Conservation (phyloP, 129 eudicot genomes). For the Chrysanthemum lavandulifolium region DNA sequence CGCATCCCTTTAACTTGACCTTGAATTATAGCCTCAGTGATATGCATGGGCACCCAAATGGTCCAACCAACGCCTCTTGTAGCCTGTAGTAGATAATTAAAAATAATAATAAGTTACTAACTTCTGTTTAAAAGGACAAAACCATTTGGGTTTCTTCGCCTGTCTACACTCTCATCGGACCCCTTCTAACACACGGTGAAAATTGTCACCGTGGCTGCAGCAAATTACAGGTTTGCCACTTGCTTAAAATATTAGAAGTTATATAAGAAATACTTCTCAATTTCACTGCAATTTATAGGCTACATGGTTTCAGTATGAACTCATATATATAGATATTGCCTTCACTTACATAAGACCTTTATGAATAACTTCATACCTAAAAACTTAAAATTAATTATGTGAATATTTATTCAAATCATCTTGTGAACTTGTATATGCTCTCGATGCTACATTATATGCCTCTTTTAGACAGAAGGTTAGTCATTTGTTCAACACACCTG, state of each 20-base stretch:
- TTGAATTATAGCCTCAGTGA: too few relatives aligned
- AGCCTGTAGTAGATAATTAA: too few relatives aligned
- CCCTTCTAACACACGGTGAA: too few relatives aligned
- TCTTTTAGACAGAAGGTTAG: background rate
- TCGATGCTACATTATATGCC: background rate
- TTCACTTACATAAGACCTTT: background rate
- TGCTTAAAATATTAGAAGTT: background rate
- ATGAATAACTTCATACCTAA: background rate
- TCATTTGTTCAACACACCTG: background rate
- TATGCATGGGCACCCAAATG: too few relatives aligned
- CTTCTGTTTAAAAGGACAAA: too few relatives aligned
- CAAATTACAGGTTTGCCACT: constrained; percentile 8
- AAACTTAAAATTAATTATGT: background rate
- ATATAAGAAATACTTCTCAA: background rate
- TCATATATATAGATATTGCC: background rate
- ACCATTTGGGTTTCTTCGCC: background rate
- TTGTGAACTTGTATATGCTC: background rate
- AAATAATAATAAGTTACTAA: too few relatives aligned
- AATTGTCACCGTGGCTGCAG: too few relatives aligned
- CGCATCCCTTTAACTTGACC: too few relatives aligned
- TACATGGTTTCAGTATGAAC: background rate
- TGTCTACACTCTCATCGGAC: background rate
- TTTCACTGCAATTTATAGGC: background rate
- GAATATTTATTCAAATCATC: background rate
- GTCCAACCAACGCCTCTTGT: too few relatives aligned